Conservation (phyloP, 768 basidiomycete species). For the Boletus rubroflammeus region DNA sequence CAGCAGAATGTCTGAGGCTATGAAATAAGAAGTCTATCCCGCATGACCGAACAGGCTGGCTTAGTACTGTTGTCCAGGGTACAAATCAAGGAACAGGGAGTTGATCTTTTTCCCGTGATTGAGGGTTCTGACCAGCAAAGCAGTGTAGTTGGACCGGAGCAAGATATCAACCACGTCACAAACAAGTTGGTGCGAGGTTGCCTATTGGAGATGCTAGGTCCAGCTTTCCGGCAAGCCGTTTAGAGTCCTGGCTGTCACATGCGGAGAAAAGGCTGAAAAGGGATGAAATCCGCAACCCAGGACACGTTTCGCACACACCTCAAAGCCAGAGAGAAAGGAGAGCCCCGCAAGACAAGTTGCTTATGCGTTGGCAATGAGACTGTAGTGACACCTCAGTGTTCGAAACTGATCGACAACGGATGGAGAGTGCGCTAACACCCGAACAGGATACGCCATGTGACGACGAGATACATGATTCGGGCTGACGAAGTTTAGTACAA, state of each 20-base stretch:
- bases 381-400: neutral
- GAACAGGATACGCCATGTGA: conserved; percentile 9
- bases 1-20: conserved; percentile 16
- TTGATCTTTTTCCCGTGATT: neutral
- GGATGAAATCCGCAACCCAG: conserved; percentile 1
- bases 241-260: conserved; percentile 14
- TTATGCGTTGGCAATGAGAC: neutral
- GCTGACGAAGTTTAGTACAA: neutral
- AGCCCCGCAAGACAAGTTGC: neutral
- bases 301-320: conserved; percentile 5
- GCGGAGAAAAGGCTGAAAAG: conserved; percentile 14
- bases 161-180: conserved; percentile 20
- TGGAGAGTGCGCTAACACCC: neutral
- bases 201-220: conserved; percentile 9
- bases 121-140: conserved; percentile 4
- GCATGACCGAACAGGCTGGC: neutral
- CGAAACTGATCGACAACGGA: neutral
- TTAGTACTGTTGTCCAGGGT: neutral
- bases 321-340: neutral
- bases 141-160: conserved; percentile 9
- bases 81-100: neutral
- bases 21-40: conserved; percentile 12
- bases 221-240: conserved; percentile 5
- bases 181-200: conserved; percentile 11
- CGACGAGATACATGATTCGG: conserved; percentile 10